Evolutionary conservation across 371 early-diverging fungal species (phyloP).

Genomic region (Mucor sp.): DNA sequence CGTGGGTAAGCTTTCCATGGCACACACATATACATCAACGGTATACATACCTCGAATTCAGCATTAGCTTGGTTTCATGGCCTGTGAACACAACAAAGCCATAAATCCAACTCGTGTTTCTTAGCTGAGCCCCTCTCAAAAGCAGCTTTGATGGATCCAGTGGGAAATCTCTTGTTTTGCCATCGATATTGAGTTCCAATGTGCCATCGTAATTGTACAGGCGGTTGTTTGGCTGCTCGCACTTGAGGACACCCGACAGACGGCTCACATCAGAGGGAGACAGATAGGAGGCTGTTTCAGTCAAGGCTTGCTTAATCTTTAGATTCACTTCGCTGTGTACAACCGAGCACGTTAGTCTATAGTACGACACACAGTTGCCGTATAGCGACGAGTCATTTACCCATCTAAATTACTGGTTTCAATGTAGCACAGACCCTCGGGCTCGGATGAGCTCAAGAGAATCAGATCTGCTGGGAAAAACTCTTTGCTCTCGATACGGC

Average conservation of each 20-base stretch:
- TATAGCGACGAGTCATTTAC: conserved; percentile 25
- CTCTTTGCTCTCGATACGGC: conserved; percentile 82
- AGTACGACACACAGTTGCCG: not conserved
- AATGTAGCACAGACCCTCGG: conserved; percentile 90
- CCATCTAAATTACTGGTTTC: conserved; percentile 98
- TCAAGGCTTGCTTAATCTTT: conserved; percentile 85
- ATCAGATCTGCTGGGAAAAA: conserved; percentile 94
- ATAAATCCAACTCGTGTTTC: conserved; percentile 87
- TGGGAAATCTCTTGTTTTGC: conserved; percentile 57
- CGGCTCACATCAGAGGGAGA: conserved; percentile 56
- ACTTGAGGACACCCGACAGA: conserved; percentile 64
- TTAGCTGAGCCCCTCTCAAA: conserved; percentile 78
- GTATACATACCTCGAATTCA: conserved; percentile 68
- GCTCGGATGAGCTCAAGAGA: conserved; percentile 82
- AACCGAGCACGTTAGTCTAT: not conserved
- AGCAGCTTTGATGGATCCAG: conserved; percentile 80
- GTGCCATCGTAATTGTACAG: conserved; percentile 88
- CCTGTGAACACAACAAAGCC: conserved; percentile 86
- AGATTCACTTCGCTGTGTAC: conserved; percentile 83
- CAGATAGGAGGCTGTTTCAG: conserved; percentile 70
- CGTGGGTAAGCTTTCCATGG: not conserved
- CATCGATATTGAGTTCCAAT: conserved; percentile 42
- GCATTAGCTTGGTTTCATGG: conserved; percentile 89
- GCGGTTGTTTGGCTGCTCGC: conserved; percentile 86
- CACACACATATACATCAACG: no score